phyloP scores from a whole-genome alignment of 345 rosid species.

The Firmiana major region DNA sequence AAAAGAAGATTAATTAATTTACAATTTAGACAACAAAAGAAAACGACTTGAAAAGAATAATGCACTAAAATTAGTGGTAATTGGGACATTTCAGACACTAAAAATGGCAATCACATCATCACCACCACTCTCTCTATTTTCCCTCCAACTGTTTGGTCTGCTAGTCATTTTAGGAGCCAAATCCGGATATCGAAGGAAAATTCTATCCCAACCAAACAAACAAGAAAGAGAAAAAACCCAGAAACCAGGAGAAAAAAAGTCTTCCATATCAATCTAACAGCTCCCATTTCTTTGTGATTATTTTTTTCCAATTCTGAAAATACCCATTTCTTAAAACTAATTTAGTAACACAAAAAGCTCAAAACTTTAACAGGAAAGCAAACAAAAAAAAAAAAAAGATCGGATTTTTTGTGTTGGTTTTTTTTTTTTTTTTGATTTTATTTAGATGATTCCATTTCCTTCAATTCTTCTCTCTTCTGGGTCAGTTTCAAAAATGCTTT shows the following conservation, averaged over 20 bases:
- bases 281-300: neutral
- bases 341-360: neutral
- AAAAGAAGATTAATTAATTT: neutral
- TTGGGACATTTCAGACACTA: constrained; percentile 16
- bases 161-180: constrained; percentile 57
- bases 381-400: neutral
- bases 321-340: neutral
- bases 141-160: constrained; percentile 72
- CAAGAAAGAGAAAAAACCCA: constrained; percentile 13
- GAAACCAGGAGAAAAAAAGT: neutral
- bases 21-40: neutral
- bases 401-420: constrained; percentile 8
- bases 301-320: neutral
- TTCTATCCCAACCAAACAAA: constrained; percentile 19
- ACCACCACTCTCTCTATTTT: constrained; percentile 12
- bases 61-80: constrained; percentile 11
- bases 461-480: constrained; percentile 6
- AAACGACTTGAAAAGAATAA: neutral
- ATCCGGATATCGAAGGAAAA: constrained; percentile 43
- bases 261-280: constrained; percentile 11
- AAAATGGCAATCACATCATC: constrained; percentile 36
- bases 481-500: constrained; percentile 2
- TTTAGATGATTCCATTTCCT: constrained; percentile 9
- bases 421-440: too few species aligned
- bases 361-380: neutral